These are phyloP conservation scores for Syzygium jambos DNA, from an alignment of 345 rosid genomes.

Conservation along the genomic window DNA sequence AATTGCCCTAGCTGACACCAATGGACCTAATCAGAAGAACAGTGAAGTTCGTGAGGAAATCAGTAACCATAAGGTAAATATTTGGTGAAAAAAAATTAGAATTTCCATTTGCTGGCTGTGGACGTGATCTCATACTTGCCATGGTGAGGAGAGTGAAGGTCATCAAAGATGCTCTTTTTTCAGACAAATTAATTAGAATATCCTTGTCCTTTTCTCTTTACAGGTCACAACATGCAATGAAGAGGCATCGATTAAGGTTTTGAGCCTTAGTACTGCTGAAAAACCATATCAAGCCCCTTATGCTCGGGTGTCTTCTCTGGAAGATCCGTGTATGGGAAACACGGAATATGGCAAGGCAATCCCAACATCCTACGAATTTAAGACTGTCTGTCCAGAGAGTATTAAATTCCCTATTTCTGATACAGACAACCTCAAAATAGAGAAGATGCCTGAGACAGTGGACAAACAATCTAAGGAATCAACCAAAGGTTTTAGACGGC, in stretches of 20 bases:
- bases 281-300: conserved; percentile 65
- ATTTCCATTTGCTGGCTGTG: background rate
- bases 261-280: conserved; percentile 13
- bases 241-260: background rate
- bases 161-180: background rate
- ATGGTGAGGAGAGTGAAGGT: background rate
- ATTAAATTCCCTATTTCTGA: conserved; percentile 40
- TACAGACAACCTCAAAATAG: conserved; percentile 30
- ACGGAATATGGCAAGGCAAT: conserved; percentile 54
- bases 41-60: background rate
- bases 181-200: background rate
- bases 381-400: conserved; percentile 21
- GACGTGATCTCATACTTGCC: background rate
- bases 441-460: conserved; percentile 50
- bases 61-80: background rate
- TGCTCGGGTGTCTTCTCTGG: conserved; percentile 69
- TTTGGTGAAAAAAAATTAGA: background rate
- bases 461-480: conserved; percentile 63
- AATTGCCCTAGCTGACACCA: background rate
- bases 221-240: background rate
- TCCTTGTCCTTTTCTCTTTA: background rate
- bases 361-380: conserved; percentile 27
- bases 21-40: background rate
- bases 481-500: conserved; percentile 54
- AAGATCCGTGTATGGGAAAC: conserved; percentile 51